phyloP scores from a whole-genome alignment of 257 asterid genomes.

The Nicotiana benthamiana region DNA sequence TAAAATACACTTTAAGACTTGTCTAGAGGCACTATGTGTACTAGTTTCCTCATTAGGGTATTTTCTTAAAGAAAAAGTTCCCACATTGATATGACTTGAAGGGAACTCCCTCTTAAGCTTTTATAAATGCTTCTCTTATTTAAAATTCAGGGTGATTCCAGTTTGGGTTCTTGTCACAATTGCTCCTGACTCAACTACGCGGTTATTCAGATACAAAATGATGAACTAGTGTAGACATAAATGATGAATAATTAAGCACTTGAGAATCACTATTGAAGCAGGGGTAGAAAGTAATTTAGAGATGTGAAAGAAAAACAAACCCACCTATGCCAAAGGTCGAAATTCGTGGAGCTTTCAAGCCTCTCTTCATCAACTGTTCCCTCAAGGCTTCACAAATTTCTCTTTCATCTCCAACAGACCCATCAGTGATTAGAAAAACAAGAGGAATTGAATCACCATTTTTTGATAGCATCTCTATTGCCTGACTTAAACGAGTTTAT shows the following conservation, averaged over 20 bases:
- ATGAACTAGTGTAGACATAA: no score
- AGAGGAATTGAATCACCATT: conserved; percentile 38
- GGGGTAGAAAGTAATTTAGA: background rate
- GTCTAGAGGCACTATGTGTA: no score
- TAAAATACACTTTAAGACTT: no score
- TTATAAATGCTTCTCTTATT: no score
- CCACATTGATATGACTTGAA: no score
- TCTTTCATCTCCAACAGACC: conserved; percentile 79
- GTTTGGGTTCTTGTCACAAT: no score
- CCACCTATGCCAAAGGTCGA: conserved; percentile 85
- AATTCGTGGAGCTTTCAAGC: conserved; percentile 53
- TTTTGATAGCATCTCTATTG: conserved; percentile 55
- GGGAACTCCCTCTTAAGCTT: no score
- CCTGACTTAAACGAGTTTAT: conserved; percentile 38
- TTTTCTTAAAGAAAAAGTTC: no score
- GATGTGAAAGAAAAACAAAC: conserved; percentile 1
- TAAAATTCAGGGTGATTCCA: no score
- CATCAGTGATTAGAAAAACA: conserved; percentile 73
- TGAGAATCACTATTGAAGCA: background rate
- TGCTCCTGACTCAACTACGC: no score
- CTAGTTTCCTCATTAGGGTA: no score
- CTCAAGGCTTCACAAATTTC: conserved; percentile 52
- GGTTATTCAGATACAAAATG: no score
- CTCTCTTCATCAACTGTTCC: conserved; percentile 37
- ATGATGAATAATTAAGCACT: background rate